phyloP scores from a whole-genome alignment of 176 grass and related monocot species.

The Cenchrus fungigraminus region DNA sequence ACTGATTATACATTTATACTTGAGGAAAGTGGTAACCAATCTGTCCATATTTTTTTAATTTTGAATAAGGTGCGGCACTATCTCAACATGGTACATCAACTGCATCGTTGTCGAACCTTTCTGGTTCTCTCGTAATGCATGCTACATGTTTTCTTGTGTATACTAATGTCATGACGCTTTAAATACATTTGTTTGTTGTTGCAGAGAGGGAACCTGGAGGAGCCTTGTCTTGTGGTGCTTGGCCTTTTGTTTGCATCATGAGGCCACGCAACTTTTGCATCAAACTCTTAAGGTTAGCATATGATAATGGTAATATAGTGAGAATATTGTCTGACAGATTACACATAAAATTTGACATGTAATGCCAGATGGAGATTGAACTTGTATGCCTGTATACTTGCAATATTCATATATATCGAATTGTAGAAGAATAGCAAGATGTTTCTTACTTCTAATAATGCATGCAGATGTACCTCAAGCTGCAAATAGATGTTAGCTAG shows the following conservation, averaged over 20 bases:
- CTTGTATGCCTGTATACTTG: background rate
- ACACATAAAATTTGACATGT: constrained; percentile 13
- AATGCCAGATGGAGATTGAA: constrained; percentile 15
- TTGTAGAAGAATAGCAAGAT: constrained; percentile 14
- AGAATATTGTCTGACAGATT: constrained; percentile 28
- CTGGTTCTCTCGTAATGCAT: constrained; percentile 12
- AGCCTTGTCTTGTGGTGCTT: constrained; percentile 24
- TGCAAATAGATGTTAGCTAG: constrained; percentile 1
- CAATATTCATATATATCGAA: background rate
- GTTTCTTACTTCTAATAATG: background rate
- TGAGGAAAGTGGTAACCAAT: constrained; percentile 3
- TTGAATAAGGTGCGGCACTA: background rate
- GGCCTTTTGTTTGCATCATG: constrained; percentile 19
- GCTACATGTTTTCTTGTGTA: constrained; percentile 33
- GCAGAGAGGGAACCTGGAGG: constrained; percentile 3
- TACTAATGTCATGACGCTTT: background rate
- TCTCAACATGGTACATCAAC: constrained; percentile 32
- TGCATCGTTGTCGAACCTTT: background rate
- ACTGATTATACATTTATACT: constrained; percentile 5
- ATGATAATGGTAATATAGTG: constrained; percentile 34
- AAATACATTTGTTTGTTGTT: constrained; percentile 33
- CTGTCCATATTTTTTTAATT: background rate
- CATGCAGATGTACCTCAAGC: constrained; percentile 1
- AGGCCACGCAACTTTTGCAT: constrained; percentile 18
- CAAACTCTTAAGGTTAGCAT: constrained; percentile 35